Conservation (phyloP, 225 moss, liverwort and hornwort genomes). For the Takakia lepidozioides region DNA sequence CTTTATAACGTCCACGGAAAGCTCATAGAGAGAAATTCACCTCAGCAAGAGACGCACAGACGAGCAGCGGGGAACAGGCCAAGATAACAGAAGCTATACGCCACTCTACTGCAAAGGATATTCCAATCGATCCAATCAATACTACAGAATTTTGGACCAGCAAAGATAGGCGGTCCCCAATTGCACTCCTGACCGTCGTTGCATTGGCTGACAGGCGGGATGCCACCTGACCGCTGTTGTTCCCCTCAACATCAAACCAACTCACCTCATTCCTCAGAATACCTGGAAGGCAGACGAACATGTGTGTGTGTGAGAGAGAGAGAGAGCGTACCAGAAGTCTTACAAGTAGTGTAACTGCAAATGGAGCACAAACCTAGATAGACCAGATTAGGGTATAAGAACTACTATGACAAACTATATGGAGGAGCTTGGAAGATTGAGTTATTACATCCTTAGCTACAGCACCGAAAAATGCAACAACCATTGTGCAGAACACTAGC, state of each 20-base stretch:
- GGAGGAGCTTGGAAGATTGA: no score
- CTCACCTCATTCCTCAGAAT: slow-evolving; percentile 15
- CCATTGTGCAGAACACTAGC: neutral
- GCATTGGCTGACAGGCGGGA: slow-evolving; percentile 12
- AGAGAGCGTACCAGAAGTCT: neutral
- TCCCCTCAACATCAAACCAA: slow-evolving; percentile 12
- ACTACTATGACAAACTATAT: no score
- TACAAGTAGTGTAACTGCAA: neutral
- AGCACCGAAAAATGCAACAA: neutral
- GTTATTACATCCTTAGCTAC: no score
- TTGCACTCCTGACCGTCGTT: slow-evolving; percentile 11
- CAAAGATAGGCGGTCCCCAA: slow-evolving; percentile 11
- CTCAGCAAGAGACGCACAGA: slow-evolving; percentile 11
- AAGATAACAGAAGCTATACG: slow-evolving; percentile 13
- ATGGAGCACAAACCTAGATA: no score
- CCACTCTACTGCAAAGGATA: slow-evolving; percentile 6
- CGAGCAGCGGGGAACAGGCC: slow-evolving; percentile 9
- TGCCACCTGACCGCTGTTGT: slow-evolving; percentile 10
- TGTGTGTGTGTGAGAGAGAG: no score
- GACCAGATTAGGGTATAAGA: no score
- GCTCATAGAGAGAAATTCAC: no score
- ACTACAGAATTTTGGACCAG: slow-evolving; percentile 13
- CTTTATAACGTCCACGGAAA: no score
- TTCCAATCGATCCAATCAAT: slow-evolving; percentile 5
- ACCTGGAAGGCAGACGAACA: no score